Percentiles rank a stretch among this genome's conserved stretches.
Conservation (phyloP, 108 stramenopile genomes). For the Cyclotella atomus region DNA sequence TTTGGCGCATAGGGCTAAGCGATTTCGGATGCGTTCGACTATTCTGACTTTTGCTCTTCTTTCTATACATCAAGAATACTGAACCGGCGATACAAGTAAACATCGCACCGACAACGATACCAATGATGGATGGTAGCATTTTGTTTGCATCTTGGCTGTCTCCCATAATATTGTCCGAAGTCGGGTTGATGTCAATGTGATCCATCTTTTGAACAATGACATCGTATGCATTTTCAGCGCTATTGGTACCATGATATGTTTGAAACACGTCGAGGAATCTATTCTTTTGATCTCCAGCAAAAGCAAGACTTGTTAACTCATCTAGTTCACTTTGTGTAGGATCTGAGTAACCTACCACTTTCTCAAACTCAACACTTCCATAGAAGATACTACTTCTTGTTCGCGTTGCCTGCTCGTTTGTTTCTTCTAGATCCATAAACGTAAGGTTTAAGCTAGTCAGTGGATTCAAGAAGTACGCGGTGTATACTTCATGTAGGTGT, state of each 20-base stretch:
- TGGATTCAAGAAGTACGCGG: background rate
- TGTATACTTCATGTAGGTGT: constrained; percentile 5
- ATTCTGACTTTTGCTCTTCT: background rate
- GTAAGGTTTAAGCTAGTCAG: background rate
- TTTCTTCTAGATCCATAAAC: background rate
- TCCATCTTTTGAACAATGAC: background rate
- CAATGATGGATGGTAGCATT: background rate
- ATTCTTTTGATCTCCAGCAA: background rate
- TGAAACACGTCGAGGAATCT: background rate
- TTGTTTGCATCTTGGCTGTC: background rate
- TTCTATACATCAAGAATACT: background rate
- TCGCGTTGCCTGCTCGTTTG: background rate
- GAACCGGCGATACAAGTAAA: background rate
- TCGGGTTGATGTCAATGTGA: background rate
- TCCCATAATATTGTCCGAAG: background rate
- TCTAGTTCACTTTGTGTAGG: background rate
- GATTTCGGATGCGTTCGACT: background rate
- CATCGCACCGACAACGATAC: background rate
- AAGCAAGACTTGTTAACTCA: constrained; percentile 5
- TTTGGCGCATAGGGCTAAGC: background rate
- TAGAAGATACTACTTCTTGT: background rate
- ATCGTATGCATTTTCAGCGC: background rate
- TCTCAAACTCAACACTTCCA: background rate
- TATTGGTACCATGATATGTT: background rate
- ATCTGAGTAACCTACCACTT: background rate